Base-by-base conservation (phyloP, 1,284 basidiomycete species). In the Ganoderma lingzhi region DNA sequence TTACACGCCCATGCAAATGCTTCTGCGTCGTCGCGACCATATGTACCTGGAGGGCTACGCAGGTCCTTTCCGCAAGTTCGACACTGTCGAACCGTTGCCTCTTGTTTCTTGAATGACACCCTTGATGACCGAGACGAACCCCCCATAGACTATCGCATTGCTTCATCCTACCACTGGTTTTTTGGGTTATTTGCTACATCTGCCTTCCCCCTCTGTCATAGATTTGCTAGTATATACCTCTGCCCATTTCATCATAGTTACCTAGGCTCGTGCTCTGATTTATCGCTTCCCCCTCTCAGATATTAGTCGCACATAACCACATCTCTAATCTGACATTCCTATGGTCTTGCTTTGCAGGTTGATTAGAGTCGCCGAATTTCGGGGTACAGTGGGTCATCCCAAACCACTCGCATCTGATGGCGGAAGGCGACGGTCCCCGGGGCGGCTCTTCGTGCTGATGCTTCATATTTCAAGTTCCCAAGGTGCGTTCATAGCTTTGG, bases 1-100 rank as follows among this genome's bases (percentile, higher is more conserved):
- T 76, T 94, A 93, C 76, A 81, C 86, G 17, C 90, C 90, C 0
- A 73, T 81, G 35, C 81, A 81, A 70, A 70, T 74, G 55, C 62
- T 76, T 56, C 37, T 64, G 45, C 72, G 75, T 56, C 69, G 66
- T 53, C 59, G 67, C 19, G 70, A 71, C 41, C 73, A 73, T 55
- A 62, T 66, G 19, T 73, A 69, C 64, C 63, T 80, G 35, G 76
- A 80, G 71, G 73, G 70, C 41, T 69, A 73, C 55, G 78, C 75
- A 1, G 79, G 79, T 2, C 78, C 79, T 5, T 79, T 80, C 74
- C 76, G 70, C 67, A 73, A 73, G 65, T 63, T 66, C 12, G 72
- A 73, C 37, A 59, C 59, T 23, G 64, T 67, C 30, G 70, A 71
- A 48, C 65, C 66, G 6, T 56, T 69, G 28, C 68, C 64, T 9